Evolutionary conservation across 768 basidiomycete species (phyloP).

Genomic region (Multifurca ochricompacta): DNA sequence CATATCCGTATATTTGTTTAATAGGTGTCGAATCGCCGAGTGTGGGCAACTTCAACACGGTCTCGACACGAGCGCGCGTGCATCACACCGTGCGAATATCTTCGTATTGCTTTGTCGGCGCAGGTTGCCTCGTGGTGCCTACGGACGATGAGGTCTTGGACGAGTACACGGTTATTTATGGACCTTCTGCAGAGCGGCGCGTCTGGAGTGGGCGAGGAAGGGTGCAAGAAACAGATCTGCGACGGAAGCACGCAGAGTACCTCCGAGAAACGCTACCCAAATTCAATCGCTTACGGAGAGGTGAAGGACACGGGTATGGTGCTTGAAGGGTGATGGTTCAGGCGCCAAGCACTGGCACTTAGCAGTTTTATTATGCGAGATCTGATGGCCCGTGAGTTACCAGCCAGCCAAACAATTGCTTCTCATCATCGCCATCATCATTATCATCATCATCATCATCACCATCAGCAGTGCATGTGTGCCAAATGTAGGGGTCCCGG

Average conservation of each 20-base stretch:
- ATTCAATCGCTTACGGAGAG: slow-evolving; percentile 57
- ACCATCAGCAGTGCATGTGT: too few relatives aligned
- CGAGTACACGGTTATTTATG: slow-evolving; percentile 81
- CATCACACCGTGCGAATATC: slow-evolving; percentile 76
- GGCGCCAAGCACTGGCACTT: too few relatives aligned
- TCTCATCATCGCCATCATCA: too few relatives aligned
- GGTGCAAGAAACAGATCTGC: slow-evolving; percentile 74
- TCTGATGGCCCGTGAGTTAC: too few relatives aligned
- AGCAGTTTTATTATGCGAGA: too few relatives aligned
- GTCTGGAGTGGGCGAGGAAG: slow-evolving; percentile 82
- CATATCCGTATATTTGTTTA: not conserved
- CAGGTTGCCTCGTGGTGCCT: slow-evolving; percentile 71
- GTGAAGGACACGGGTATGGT: slow-evolving; percentile 15
- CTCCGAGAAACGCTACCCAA: slow-evolving; percentile 86
- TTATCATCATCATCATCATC: too few relatives aligned
- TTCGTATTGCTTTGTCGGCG: slow-evolving; percentile 77
- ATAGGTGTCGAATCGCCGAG: slow-evolving; percentile 81
- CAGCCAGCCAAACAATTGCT: too few relatives aligned
- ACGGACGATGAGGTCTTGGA: slow-evolving; percentile 71
- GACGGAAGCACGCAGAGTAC: slow-evolving; percentile 87
- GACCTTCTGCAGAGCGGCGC: slow-evolving; percentile 63
- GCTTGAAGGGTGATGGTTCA: too few relatives aligned
- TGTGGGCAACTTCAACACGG: slow-evolving; percentile 79
- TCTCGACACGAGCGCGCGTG: slow-evolving; percentile 76
- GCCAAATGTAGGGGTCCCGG: too few relatives aligned